Evolutionary conservation across 352 stramenopile genomes (phyloP), one percentile per base, ranked within the genome.

Genomic region (Globisporangium nodosum): DNA sequence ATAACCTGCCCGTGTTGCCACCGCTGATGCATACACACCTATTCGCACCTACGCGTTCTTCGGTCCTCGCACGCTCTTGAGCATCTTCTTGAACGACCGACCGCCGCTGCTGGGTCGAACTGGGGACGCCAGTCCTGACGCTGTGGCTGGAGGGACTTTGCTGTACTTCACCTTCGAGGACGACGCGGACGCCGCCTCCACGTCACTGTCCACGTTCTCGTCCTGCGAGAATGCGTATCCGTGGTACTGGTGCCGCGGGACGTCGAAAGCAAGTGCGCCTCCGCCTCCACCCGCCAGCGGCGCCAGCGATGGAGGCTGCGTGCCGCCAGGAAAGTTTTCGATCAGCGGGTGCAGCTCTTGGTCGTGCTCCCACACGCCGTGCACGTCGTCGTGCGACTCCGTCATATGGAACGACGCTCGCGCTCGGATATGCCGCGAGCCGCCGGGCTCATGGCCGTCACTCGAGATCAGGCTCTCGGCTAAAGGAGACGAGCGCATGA

Each of bases 161-260:
- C 39, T 40, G 61, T 67, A 27, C 47, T 74, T 49, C 54, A 72
- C n/a, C 37, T 46, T 56, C 15, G 57, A 43, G 31, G 66, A 71
- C 2, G 60, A 63, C 37, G 49, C 47, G 3, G 57, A 69, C n/a
- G 70, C 70, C 59, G 68, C 68, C 54, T 87, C 78, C 0, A 87
- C 69, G 30, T 87, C 77, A 48, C 76, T 89, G 52, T 90, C 76
- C 7, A 87, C 71, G 45, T 87, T 82, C 33, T 92, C 82, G 27
- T 90, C 76, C 58, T 92, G 78, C 6, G 82, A 90, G 60, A 92
- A 92, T 3, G 82, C 82, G 49, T 92, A 92, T 9, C 82, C 82
- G 56, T 87, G 79, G 55, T 92, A 92, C 49, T 78, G 60, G 8
- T 70, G 63, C 2, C 61, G 61, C 18, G 55, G 42, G 0, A 31